Conservation (phyloP, 805 yeast genomes). For the Zygotorulaspora sp. region DNA sequence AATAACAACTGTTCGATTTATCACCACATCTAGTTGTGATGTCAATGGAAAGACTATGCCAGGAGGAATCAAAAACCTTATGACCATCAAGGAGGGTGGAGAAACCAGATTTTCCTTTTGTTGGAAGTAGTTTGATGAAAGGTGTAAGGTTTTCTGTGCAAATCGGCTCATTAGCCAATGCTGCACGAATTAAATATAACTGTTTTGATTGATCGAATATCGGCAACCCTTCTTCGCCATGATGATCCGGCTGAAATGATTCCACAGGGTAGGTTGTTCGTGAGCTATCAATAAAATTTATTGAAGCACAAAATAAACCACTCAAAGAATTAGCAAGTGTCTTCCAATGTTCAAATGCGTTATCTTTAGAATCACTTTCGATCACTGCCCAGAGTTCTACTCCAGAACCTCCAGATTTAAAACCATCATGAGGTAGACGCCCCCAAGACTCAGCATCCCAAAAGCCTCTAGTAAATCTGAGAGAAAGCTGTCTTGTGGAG, state of each 20-base stretch:
- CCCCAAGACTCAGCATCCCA: constrained; percentile 94
- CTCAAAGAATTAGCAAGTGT: constrained; percentile 69
- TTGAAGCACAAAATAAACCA: constrained; percentile 91
- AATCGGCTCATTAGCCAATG: constrained; percentile 90
- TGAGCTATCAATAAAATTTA: constrained; percentile 78
- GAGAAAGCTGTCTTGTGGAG: constrained; percentile 67
- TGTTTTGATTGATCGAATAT: constrained; percentile 34
- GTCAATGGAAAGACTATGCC: constrained; percentile 94
- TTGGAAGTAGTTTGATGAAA: constrained; percentile 80
- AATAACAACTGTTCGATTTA: constrained; percentile 38
- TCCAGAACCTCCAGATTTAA: constrained; percentile 83
- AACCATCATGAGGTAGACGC: constrained; percentile 65
- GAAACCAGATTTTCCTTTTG: constrained; percentile 86
- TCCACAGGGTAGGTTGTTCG: constrained; percentile 66
- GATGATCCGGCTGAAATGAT: constrained; percentile 30
- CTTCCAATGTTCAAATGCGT: constrained; percentile 65
- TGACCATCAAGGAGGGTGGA: constrained; percentile 86
- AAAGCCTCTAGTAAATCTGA: constrained; percentile 90
- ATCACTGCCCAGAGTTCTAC: constrained; percentile 89
- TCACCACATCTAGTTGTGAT: constrained; percentile 51
- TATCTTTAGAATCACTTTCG: constrained; percentile 52
- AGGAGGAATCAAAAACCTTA: constrained; percentile 79
- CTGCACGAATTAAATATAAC: constrained; percentile 66
- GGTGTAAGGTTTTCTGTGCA: constrained; percentile 98
- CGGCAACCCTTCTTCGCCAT: constrained; percentile 22